Base-by-base conservation (phyloP, 139 green algal genomes). In the Diplosphaera chodatii region DNA sequence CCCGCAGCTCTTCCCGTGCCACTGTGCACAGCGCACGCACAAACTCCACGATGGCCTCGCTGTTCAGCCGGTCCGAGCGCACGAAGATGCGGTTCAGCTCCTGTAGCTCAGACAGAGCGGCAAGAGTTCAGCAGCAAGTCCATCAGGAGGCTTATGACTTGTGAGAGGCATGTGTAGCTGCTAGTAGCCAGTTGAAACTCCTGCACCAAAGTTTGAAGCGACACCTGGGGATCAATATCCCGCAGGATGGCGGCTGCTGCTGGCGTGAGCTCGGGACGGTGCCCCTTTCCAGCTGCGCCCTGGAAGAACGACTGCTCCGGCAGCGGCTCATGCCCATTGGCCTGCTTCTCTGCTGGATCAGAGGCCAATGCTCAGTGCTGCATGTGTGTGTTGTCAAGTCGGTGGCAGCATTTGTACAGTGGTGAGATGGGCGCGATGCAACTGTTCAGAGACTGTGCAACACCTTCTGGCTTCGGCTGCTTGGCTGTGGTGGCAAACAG, bases 11-110 rank as follows among this genome's bases (percentile, higher is more conserved):
- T 74, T 90, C 83, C 25, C 64, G 68, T 1, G 85, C 82, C 37
- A 96, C 80, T 15, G 40, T 62, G 66, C 67, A 88, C 67, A 99
- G 87, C 31, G 93, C 90, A 1, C 80, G 70, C 25, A 97, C 91
- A 85, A 98, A 99, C 59, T 90, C 79, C 30, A 98, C 91, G 55
- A 97, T 92, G 4, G 91, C 91, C 63, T 97, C 90, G 69, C 82
- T 89, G 81, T 91, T 83, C 67, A 98, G 83, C 56, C 72, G 63
- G 32, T 76, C 74, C 75, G 69, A 76, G 16, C 66, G 67, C 15
- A 86, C 75, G 77, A 90, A 94, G 30, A 94, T 80, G 25, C 88
- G 80, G 64, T 88, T 87, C 8, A 91, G 77, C 68, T 86, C 82
- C 65, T 85, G 62, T 25, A 59, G 16, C 13, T 48, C 37, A 48